These are phyloP conservation scores for Talinum fruticosum DNA, from an alignment of 148 eudicot genomes.

Conservation along the genomic window DNA sequence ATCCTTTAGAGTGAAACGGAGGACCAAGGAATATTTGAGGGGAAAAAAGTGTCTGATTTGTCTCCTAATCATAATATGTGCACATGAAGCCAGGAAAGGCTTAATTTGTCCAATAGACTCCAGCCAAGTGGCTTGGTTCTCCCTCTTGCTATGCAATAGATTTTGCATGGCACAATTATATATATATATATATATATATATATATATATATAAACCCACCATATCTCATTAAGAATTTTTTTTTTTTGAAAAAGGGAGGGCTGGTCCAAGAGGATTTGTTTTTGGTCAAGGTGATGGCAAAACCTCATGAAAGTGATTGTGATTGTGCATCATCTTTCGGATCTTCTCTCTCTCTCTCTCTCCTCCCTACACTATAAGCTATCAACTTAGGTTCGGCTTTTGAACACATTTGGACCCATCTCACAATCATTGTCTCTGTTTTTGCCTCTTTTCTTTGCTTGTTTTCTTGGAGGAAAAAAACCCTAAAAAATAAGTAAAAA, in stretches of 20 bases:
- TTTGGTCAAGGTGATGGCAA: constrained; percentile 25
- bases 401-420: constrained; percentile 22
- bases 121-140: constrained; percentile 14
- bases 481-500: too few relatives aligned
- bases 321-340: not conserved
- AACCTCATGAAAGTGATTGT: constrained; percentile 9
- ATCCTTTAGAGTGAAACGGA: too few relatives aligned
- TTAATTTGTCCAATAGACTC: not conserved
- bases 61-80: too few relatives aligned
- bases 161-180: constrained; percentile 33
- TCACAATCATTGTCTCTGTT: constrained; percentile 27
- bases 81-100: not conserved
- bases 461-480: constrained; percentile 1
- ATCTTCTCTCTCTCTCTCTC: constrained; percentile 9
- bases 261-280: constrained; percentile 15
- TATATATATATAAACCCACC: not conserved
- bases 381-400: constrained; percentile 6
- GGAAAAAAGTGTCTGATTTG: too few relatives aligned
- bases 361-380: too few relatives aligned
- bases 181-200: not conserved
- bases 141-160: constrained; percentile 21
- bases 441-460: not conserved
- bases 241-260: not conserved
- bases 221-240: too few relatives aligned
- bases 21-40: too few relatives aligned